Evolutionary conservation across 495 filamentous ascomycete species (phyloP).

Genomic region (Lichenothelia convexa): DNA sequence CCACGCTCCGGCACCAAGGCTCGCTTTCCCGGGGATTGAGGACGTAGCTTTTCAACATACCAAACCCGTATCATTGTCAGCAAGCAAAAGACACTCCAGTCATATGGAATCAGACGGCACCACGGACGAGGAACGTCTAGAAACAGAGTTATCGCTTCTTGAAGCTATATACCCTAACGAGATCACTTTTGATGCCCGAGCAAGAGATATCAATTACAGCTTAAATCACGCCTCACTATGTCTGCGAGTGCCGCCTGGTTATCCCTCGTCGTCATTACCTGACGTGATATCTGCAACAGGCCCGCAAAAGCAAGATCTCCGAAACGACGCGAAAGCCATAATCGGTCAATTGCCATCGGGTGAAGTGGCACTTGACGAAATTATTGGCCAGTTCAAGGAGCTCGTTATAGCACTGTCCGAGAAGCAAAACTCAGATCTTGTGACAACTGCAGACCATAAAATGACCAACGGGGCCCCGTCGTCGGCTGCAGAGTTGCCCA

Average conservation of each 20-base stretch:
- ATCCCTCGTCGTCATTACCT: slow-evolving; percentile 11
- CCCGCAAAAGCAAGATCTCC: slow-evolving; percentile 11
- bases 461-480: neutral
- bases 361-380: slow-evolving; percentile 19
- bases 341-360: slow-evolving; percentile 12
- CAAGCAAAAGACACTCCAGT: too few relatives aligned
- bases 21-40: too few relatives aligned
- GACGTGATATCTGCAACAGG: slow-evolving; percentile 14
- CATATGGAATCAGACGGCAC: too few relatives aligned
- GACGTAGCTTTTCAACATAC: too few relatives aligned
- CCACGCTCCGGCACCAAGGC: too few relatives aligned
- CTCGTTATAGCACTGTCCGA: slow-evolving; percentile 3
- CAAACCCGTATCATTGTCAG: too few relatives aligned
- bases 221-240: slow-evolving; percentile 6
- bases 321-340: slow-evolving; percentile 2
- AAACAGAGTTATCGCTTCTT: slow-evolving; percentile 16
- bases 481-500: neutral
- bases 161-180: slow-evolving; percentile 21
- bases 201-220: slow-evolving; percentile 15
- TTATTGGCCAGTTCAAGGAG: slow-evolving; percentile 17
- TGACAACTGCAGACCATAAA: neutral
- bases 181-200: slow-evolving; percentile 9
- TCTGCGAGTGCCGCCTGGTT: slow-evolving; percentile 16
- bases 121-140: too few relatives aligned
- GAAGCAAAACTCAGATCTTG: slow-evolving; percentile 1